Evolutionary conservation across 305 asterid genomes (phyloP).

Genomic region (Ruellia speciosa): DNA sequence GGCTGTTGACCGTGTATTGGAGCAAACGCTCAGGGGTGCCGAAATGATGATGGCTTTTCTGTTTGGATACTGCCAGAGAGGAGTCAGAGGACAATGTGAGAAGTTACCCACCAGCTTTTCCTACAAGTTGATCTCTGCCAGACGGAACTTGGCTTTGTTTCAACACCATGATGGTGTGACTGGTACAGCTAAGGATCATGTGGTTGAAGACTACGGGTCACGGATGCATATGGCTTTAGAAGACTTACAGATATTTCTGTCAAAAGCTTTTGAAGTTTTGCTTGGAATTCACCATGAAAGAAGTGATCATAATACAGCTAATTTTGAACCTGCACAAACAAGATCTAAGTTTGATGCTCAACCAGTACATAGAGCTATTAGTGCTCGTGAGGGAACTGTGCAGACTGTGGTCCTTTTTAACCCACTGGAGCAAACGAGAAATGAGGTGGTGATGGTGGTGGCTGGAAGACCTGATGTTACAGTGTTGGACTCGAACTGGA

Average conservation of each 20-base stretch:
- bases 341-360: constrained; percentile 76
- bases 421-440: constrained; percentile 73
- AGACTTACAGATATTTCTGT: constrained; percentile 83
- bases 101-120: constrained; percentile 76
- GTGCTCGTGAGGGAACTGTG: constrained; percentile 75
- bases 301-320: constrained; percentile 73
- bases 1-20: constrained; percentile 91
- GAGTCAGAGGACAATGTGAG: constrained; percentile 49
- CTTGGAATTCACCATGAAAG: constrained; percentile 80
- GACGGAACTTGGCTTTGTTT: constrained; percentile 83
- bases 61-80: constrained; percentile 75
- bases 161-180: constrained; percentile 99
- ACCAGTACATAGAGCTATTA: constrained; percentile 57
- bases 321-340: constrained; percentile 75
- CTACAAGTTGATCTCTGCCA: constrained; percentile 79
- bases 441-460: constrained; percentile 77
- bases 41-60: constrained; percentile 91
- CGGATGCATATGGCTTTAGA: constrained; percentile 85
- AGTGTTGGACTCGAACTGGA: constrained; percentile 90
- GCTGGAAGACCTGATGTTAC: constrained; percentile 89
- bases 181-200: constrained; percentile 93
- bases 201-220: constrained; percentile 80
- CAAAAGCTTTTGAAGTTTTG: constrained; percentile 77
- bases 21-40: constrained; percentile 86
- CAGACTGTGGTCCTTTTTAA: constrained; percentile 80